Conservation (phyloP, 2,329 filamentous ascomycete species). For the Lojkania enalia region DNA sequence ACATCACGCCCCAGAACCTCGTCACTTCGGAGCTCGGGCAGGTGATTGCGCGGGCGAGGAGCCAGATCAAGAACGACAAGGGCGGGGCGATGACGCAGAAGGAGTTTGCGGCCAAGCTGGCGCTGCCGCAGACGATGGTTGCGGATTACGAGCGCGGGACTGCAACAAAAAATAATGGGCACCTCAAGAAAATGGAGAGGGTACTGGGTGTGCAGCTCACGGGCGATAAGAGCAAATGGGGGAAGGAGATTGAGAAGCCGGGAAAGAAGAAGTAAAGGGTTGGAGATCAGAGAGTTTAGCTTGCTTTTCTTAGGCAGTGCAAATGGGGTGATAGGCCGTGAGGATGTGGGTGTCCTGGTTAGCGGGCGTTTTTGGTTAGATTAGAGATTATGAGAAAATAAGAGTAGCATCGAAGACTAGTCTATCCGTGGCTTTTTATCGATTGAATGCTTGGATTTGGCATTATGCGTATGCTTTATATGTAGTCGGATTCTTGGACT, state of each 20-base stretch:
- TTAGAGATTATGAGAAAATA: too few species aligned
- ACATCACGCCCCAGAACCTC: conserved; percentile 96
- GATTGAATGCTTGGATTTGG: too few species aligned
- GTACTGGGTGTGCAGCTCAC: conserved; percentile 87
- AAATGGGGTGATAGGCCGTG: too few species aligned
- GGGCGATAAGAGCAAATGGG: conserved; percentile 74
- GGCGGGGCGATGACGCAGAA: conserved; percentile 82
- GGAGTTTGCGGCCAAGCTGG: conserved; percentile 81
- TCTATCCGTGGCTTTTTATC: too few species aligned
- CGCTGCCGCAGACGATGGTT: conserved; percentile 78
- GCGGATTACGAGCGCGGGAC: conserved; percentile 83
- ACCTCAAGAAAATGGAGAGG: conserved; percentile 76
- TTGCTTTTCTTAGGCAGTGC: too few species aligned
- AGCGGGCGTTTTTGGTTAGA: too few species aligned
- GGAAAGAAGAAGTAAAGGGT: conserved; percentile 69
- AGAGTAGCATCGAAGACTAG: too few species aligned
- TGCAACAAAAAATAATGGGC: conserved; percentile 80
- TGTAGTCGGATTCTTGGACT: too few species aligned
- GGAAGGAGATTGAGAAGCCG: conserved; percentile 82
- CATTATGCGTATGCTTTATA: too few species aligned
- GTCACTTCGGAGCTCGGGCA: conserved; percentile 75
- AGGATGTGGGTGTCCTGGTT: too few species aligned
- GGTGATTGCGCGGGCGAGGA: conserved; percentile 78
- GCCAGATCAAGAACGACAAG: conserved; percentile 78
- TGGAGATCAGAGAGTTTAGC: neutral